phyloP scores from a whole-genome alignment of 345 rosid species.

The Hirschfeldia incana region DNA sequence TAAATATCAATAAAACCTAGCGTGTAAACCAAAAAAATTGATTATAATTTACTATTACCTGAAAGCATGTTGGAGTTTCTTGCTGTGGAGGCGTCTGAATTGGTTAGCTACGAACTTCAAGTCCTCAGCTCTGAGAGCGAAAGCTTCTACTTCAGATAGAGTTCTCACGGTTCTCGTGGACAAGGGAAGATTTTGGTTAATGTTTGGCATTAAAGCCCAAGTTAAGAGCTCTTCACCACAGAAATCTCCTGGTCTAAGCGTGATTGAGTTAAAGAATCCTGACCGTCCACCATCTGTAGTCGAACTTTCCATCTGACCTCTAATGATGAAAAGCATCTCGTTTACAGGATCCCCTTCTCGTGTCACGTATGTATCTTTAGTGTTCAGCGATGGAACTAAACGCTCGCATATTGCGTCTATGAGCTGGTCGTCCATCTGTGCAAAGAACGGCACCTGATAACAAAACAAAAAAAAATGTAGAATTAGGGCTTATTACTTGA shows the following conservation, averaged over 20 bases:
- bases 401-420: conserved; percentile 88
- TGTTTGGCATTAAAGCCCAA: conserved; percentile 67
- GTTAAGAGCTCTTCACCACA: conserved; percentile 90
- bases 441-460: conserved; percentile 77
- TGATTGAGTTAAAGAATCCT: conserved; percentile 79
- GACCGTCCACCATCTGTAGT: conserved; percentile 81
- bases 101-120: conserved; percentile 78
- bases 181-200: conserved; percentile 57
- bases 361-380: conserved; percentile 57
- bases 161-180: conserved; percentile 73
- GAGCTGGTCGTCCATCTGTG: conserved; percentile 85
- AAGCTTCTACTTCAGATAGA: conserved; percentile 69
- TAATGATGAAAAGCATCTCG: conserved; percentile 87
- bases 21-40: neutral
- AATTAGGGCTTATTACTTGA: conserved; percentile 15
- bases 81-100: conserved; percentile 81
- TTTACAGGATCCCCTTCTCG: conserved; percentile 88
- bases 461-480: neutral
- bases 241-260: conserved; percentile 72
- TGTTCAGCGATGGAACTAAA: conserved; percentile 68
- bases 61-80: conserved; percentile 86
- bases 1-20: neutral
- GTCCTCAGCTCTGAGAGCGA: conserved; percentile 73
- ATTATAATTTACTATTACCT: conserved; percentile 32
- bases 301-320: conserved; percentile 86